Percentiles rank a stretch among this genome's conserved stretches.
Evolutionary conservation across 306 rosid species (phyloP).

Genomic region (Pterocarpus santalinus): DNA sequence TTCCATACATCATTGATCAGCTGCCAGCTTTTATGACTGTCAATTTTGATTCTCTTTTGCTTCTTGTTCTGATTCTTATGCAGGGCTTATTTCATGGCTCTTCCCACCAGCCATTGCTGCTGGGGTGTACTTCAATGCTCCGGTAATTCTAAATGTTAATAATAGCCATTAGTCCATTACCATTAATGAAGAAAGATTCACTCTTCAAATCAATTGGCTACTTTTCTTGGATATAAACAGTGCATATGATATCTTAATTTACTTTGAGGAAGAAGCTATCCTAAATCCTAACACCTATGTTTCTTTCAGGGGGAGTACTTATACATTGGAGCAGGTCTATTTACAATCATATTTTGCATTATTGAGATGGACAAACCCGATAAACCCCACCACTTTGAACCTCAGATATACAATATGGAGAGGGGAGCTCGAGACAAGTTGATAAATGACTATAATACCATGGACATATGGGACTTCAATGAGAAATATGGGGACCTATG

Average conservation of each 20-base stretch:
- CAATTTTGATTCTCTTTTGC: slow-evolving; percentile 18
- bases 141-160: slow-evolving; percentile 58
- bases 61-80: slow-evolving; percentile 38
- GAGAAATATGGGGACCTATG: slow-evolving; percentile 91
- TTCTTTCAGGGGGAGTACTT: slow-evolving; percentile 84
- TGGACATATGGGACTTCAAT: slow-evolving; percentile 96
- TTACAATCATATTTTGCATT: slow-evolving; percentile 78
- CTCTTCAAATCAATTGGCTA: neutral
- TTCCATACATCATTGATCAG: slow-evolving; percentile 1
- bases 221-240: slow-evolving; percentile 2
- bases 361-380: slow-evolving; percentile 98
- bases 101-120: slow-evolving; percentile 88
- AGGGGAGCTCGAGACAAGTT: slow-evolving; percentile 91
- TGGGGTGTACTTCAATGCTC: slow-evolving; percentile 78
- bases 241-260: neutral
- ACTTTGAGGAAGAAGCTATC: slow-evolving; percentile 3
- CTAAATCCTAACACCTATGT: neutral
- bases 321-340: slow-evolving; percentile 83
- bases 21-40: neutral
- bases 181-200: slow-evolving; percentile 27
- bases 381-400: slow-evolving; percentile 92
- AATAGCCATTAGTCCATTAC: neutral
- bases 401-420: slow-evolving; percentile 95
- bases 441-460: slow-evolving; percentile 86
- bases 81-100: slow-evolving; percentile 90